Evolutionary conservation across 192 early-diverging fungal genomes (phyloP), one percentile per base, ranked within the genome.

Genomic region (Neocallimastix lanati): DNA sequence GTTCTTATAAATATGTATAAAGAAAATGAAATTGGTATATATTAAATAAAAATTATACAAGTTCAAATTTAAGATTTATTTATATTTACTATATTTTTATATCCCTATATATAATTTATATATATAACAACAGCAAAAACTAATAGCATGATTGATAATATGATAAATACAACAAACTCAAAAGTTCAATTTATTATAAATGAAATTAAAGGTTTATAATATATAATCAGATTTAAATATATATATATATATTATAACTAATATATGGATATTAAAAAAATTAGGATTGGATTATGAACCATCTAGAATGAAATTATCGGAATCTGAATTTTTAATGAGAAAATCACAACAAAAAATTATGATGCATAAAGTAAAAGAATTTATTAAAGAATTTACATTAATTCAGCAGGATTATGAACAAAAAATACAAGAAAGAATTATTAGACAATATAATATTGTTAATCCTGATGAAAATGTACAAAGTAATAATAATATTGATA

Each of bases 51-150:
- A n/a, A n/a, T n/a, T n/a, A n/a, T n/a, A n/a, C n/a, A n/a, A n/a
- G n/a, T n/a, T n/a, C n/a, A n/a, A n/a, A n/a, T n/a, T n/a, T n/a
- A n/a, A n/a, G n/a, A n/a, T n/a, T n/a, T n/a, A n/a, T n/a, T n/a
- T n/a, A n/a, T n/a, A n/a, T n/a, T n/a, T n/a, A n/a, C n/a, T n/a
- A n/a, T n/a, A n/a, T n/a, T n/a, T n/a, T n/a, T n/a, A n/a, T n/a
- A n/a, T n/a, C n/a, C n/a, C n/a, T n/a, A n/a, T n/a, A n/a, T n/a
- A n/a, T n/a, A n/a, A n/a, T n/a, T n/a, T n/a, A n/a, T n/a, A n/a
- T n/a, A n/a, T n/a, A 82, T 37, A 80, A 80, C 29, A 82, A 89
- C 37, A 86, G 87, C 12, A 12, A 28, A 15, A 28, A 28, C 29
- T 21, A 50, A 50, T 50, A 4, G 13, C 9, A 21, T 50, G 1